Conservation (phyloP, 768 basidiomycete species). For the Pleurotus cornucopiae region DNA sequence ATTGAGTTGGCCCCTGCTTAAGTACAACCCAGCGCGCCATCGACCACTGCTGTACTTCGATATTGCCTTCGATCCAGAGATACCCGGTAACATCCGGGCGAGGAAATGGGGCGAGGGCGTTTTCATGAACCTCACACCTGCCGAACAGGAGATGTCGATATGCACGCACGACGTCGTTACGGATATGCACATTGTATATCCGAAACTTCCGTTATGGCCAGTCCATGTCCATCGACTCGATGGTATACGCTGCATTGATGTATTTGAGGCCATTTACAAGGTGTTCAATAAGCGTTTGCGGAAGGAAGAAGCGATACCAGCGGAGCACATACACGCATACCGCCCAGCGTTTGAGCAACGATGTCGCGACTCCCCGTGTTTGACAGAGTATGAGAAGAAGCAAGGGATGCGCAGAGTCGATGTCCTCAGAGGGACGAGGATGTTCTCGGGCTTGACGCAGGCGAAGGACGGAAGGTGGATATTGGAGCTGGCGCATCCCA, state of each 20-base stretch:
- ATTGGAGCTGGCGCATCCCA: conserved; percentile 16
- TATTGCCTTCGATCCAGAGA: conserved; percentile 37
- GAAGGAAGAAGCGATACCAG: conserved; percentile 31
- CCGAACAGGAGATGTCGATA: conserved; percentile 38
- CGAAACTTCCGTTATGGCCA: conserved; percentile 30
- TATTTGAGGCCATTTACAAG: conserved; percentile 55
- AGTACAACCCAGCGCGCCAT: conserved; percentile 23
- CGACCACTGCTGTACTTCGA: conserved; percentile 45
- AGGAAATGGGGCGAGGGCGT: conserved; percentile 18
- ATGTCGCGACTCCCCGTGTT: conserved; percentile 37
- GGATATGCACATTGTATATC: conserved; percentile 47
- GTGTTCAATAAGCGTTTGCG: conserved; percentile 42
- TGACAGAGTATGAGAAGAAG: conserved; percentile 35
- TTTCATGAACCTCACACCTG: conserved; percentile 24
- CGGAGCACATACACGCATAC: conserved; percentile 22
- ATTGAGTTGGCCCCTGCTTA: conserved; percentile 16
- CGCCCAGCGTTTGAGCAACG: conserved; percentile 40
- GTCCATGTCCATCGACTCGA: conserved; percentile 36
- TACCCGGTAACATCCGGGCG: conserved; percentile 6
- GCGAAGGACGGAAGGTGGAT: conserved; percentile 30
- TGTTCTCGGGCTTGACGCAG: conserved; percentile 50
- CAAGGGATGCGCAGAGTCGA: conserved; percentile 57
- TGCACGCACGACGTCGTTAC: conserved; percentile 37
- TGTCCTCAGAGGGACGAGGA: conserved; percentile 42
- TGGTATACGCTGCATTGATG: conserved; percentile 51